Percentiles rank a stretch among this genome's conserved stretches.
These are phyloP conservation scores for Erucastrum elatum DNA, from an alignment of 345 rosid genomes.

Conservation along the genomic window DNA sequence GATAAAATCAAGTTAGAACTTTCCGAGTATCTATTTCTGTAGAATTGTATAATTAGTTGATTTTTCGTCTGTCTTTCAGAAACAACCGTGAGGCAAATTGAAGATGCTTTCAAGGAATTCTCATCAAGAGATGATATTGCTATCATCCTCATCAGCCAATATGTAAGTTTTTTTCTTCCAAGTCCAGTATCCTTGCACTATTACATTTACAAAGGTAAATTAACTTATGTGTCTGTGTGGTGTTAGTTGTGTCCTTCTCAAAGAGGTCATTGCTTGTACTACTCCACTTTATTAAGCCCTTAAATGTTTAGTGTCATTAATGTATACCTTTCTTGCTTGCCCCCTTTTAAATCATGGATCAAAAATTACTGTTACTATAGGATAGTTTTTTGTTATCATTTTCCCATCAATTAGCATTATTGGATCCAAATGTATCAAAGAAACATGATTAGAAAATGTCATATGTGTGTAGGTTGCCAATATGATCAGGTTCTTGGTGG, in stretches of 20 bases:
- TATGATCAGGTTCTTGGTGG: slow-evolving; percentile 90
- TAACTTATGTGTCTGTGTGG: background rate
- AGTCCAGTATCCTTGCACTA: background rate
- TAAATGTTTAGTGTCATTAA: slow-evolving; percentile 23
- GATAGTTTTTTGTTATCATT: slow-evolving; percentile 21
- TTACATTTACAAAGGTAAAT: background rate
- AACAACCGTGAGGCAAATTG: slow-evolving; percentile 78
- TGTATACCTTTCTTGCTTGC: slow-evolving; percentile 18
- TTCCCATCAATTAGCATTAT: slow-evolving; percentile 6
- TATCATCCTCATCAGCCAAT: slow-evolving; percentile 76
- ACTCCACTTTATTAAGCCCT: slow-evolving; percentile 11
- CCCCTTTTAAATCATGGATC: slow-evolving; percentile 1
- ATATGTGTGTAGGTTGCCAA: slow-evolving; percentile 71
- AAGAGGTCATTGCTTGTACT: slow-evolving; percentile 20
- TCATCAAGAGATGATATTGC: slow-evolving; percentile 76
- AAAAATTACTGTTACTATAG: slow-evolving; percentile 10
- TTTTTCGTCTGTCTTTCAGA: slow-evolving; percentile 39
- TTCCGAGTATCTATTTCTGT: slow-evolving; percentile 8
- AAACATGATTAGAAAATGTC: background rate
- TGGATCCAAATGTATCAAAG: slow-evolving; percentile 16
- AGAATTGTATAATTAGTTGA: background rate
- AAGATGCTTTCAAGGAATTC: slow-evolving; percentile 87
- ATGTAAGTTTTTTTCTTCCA: slow-evolving; percentile 50
- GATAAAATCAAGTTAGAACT: background rate
- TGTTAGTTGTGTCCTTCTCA: slow-evolving; percentile 6